phyloP scores from a whole-genome alignment of 1,284 basidiomycete genomes.

The Wallemia ichthyophaga region DNA sequence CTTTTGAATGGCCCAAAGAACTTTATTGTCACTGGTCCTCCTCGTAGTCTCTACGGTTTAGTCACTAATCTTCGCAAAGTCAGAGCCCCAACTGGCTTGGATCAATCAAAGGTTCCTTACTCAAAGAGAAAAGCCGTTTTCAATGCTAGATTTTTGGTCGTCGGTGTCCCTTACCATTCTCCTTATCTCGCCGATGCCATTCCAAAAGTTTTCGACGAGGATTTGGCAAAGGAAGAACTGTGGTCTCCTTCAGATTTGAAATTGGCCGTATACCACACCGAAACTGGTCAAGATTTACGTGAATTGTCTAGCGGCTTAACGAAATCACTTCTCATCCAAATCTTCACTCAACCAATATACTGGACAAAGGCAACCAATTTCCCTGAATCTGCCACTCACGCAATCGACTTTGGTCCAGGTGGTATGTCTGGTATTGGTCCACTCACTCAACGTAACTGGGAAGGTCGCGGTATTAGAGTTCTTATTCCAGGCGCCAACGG shows the following conservation, averaged over 20 bases:
- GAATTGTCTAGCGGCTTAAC: conserved; percentile 33
- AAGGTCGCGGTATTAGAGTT: conserved; percentile 71
- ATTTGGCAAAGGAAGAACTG: conserved; percentile 44
- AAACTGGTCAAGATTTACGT: conserved; percentile 62
- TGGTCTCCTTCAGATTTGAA: conserved; percentile 45
- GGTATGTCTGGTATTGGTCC: conserved; percentile 77
- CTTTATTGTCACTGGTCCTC: conserved; percentile 76
- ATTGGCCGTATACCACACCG: conserved; percentile 73
- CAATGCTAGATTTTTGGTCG: conserved; percentile 68
- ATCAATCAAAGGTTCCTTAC: conserved; percentile 78
- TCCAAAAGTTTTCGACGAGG: conserved; percentile 38
- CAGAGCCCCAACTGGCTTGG: conserved; percentile 52
- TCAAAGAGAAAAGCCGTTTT: conserved; percentile 87
- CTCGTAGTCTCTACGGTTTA: conserved; percentile 74
- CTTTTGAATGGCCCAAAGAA: conserved; percentile 72
- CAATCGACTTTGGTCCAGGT: conserved; percentile 85
- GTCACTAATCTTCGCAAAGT: conserved; percentile 69
- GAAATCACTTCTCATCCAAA: conserved; percentile 60
- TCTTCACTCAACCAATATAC: conserved; percentile 70
- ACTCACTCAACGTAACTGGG: conserved; percentile 61
- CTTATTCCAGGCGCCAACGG: conserved; percentile 60
- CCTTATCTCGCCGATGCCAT: conserved; percentile 48
- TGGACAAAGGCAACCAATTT: conserved; percentile 74
- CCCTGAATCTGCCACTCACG: conserved; percentile 66
- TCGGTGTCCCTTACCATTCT: conserved; percentile 87